These are phyloP conservation scores for Botrytis cinerea DNA, from an alignment of 2,329 filamentous ascomycete species.

Conservation along the genomic window DNA sequence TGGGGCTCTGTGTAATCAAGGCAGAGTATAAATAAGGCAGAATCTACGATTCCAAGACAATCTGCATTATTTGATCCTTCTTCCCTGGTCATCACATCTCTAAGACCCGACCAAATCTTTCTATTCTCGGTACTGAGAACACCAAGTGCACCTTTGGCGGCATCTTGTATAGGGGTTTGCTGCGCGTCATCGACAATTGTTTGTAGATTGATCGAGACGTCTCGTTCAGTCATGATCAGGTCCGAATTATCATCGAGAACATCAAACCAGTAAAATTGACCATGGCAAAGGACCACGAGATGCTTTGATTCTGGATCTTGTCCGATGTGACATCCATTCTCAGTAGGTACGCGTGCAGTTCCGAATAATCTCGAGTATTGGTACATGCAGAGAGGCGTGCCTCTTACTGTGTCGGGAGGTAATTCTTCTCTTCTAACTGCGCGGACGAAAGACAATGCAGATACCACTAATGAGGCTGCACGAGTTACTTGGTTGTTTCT, in stretches of 20 bases:
- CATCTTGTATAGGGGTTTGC: conserved; percentile 87
- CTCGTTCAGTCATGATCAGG: conserved; percentile 94
- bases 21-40: conserved; percentile 87
- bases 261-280: conserved; percentile 99
- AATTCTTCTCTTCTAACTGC: conserved; percentile 92
- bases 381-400: conserved; percentile 92
- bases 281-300: conserved; percentile 87
- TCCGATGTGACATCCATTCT: conserved; percentile 92
- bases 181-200: conserved; percentile 90
- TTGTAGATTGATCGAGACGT: conserved; percentile 86
- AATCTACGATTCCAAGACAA: conserved; percentile 92
- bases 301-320: conserved; percentile 94
- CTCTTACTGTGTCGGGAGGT: conserved; percentile 81
- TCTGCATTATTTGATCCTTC: conserved; percentile 92
- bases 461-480: conserved; percentile 87
- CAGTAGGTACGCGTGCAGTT: conserved; percentile 89
- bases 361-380: conserved; percentile 96
- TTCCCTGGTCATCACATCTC: conserved; percentile 84
- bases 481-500: conserved; percentile 95
- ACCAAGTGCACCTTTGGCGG: conserved; percentile 90
- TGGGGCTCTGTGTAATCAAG: conserved; percentile 88
- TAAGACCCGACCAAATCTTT: conserved; percentile 89
- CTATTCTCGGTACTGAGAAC: conserved; percentile 95
- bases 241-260: conserved; percentile 93
- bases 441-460: conserved; percentile 86